phyloP scores from a whole-genome alignment of 768 basidiomycete genomes.

The Suillus ampliporus region DNA sequence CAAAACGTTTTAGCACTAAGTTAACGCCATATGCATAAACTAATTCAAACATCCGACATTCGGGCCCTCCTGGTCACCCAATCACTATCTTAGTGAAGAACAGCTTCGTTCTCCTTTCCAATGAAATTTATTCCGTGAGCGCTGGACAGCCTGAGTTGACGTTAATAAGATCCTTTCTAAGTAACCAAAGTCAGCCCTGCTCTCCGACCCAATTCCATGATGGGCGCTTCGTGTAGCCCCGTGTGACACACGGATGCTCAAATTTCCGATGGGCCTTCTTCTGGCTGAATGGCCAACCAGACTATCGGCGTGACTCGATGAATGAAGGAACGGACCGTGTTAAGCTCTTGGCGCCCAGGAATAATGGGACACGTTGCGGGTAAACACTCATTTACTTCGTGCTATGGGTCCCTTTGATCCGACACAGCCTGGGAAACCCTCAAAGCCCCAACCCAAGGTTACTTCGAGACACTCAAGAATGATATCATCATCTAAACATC shows the following conservation, averaged over 20 bases:
- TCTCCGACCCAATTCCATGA: constrained; percentile 4
- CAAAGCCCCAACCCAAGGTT: background rate
- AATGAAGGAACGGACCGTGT: too few relatives aligned
- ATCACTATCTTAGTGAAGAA: background rate
- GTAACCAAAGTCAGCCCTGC: background rate
- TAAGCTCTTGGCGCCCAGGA: background rate
- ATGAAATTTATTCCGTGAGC: background rate
- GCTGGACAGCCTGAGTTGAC: background rate
- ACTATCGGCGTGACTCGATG: too few relatives aligned
- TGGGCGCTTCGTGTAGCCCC: background rate
- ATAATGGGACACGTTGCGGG: background rate
- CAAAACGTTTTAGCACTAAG: background rate
- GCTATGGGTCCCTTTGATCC: background rate
- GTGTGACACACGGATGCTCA: background rate
- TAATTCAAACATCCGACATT: constrained; percentile 4
- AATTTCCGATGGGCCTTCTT: background rate
- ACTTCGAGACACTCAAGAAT: background rate
- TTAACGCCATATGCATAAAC: constrained; percentile 2
- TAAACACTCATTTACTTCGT: too few relatives aligned
- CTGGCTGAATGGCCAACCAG: too few relatives aligned
- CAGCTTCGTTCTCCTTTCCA: background rate
- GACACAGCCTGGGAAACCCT: background rate
- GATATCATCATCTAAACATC: background rate
- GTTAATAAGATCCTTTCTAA: background rate
- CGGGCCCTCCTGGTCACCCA: background rate